These are phyloP conservation scores for Rhizoclosmatium globosum DNA, from an alignment of 192 early-diverging fungal genomes.

Conservation along the genomic window DNA sequence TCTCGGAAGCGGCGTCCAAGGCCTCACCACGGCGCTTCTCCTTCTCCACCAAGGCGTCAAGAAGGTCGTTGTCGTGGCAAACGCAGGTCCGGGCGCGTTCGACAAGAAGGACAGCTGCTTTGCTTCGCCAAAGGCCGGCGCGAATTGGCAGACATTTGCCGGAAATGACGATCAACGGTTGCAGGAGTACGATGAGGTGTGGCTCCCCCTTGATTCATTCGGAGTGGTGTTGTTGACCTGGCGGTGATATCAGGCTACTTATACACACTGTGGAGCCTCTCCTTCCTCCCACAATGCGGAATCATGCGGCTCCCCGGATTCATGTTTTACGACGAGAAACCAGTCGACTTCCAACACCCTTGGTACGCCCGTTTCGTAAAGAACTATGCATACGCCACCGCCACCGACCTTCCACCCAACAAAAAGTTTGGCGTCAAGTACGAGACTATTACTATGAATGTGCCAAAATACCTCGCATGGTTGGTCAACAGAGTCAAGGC, in stretches of 20 bases:
- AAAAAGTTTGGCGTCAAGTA: slow-evolving; percentile 70
- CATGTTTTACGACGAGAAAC: slow-evolving; percentile 66
- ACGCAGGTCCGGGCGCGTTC: slow-evolving; percentile 53
- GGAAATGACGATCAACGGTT: slow-evolving; percentile 47
- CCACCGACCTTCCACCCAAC: slow-evolving; percentile 59
- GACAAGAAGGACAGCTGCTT: slow-evolving; percentile 20
- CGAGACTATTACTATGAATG: slow-evolving; percentile 70
- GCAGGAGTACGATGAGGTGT: slow-evolving; percentile 39
- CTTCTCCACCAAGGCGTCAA: slow-evolving; percentile 65
- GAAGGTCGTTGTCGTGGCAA: slow-evolving; percentile 69
- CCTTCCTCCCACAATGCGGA: slow-evolving; percentile 45
- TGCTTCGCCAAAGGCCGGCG: slow-evolving; percentile 58
- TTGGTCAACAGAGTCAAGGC: slow-evolving; percentile 61
- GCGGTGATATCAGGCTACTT: no score
- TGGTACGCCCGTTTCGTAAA: slow-evolving; percentile 67
- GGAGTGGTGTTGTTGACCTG: no score
- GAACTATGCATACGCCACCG: slow-evolving; percentile 38
- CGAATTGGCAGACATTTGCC: slow-evolving; percentile 71
- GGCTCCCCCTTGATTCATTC: neutral
- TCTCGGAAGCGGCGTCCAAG: slow-evolving; percentile 80
- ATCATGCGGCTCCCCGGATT: slow-evolving; percentile 61
- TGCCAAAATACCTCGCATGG: slow-evolving; percentile 72
- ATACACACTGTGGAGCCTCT: slow-evolving; percentile 34
- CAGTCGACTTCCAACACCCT: slow-evolving; percentile 61
- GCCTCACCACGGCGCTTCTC: slow-evolving; percentile 73